Evolutionary conservation across 768 basidiomycete species (phyloP).

Genomic region (Paxillus ammoniavirescens): DNA sequence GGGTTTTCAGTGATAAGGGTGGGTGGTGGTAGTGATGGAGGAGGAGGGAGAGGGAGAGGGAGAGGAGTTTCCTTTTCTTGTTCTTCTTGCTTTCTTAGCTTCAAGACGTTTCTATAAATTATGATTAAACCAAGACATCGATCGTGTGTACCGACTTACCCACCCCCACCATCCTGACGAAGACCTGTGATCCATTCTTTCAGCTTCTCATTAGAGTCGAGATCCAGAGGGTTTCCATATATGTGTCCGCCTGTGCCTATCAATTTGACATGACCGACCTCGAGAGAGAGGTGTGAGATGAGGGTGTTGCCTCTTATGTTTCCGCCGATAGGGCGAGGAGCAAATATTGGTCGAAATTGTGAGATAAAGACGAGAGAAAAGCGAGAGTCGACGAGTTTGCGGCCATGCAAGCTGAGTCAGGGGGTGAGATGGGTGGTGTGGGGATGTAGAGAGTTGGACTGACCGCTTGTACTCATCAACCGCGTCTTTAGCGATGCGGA

Average conservation of each 20-base stretch:
- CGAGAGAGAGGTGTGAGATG: conserved; percentile 48
- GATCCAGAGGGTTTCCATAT: conserved; percentile 50
- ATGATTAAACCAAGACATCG: not conserved
- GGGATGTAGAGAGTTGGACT: conserved; percentile 16
- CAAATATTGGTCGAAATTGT: conserved; percentile 49
- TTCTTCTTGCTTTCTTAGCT: conserved; percentile 40
- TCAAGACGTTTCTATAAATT: conserved; percentile 41
- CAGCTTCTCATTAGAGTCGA: conserved; percentile 43
- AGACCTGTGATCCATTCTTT: conserved; percentile 56
- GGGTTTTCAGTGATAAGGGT: conserved; percentile 2
- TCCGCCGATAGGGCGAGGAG: conserved; percentile 47
- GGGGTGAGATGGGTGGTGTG: conserved; percentile 1
- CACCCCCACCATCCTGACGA: conserved; percentile 53
- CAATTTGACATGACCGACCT: conserved; percentile 43
- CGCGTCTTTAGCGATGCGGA: conserved; percentile 55
- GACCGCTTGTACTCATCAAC: conserved; percentile 42
- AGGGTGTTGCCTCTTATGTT: conserved; percentile 38
- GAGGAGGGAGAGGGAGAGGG: too few relatives aligned
- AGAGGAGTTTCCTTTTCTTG: conserved; percentile 2
- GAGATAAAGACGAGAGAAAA: conserved; percentile 48
- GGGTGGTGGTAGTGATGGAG: conserved; percentile 1
- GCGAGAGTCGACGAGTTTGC: conserved; percentile 44
- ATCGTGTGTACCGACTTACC: conserved; percentile 41
- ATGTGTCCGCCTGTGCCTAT: conserved; percentile 41
- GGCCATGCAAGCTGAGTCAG: conserved; percentile 21